Evolutionary conservation across 1,139 yeast species (phyloP).

Genomic region (Magnusiomyces paraingens): DNA sequence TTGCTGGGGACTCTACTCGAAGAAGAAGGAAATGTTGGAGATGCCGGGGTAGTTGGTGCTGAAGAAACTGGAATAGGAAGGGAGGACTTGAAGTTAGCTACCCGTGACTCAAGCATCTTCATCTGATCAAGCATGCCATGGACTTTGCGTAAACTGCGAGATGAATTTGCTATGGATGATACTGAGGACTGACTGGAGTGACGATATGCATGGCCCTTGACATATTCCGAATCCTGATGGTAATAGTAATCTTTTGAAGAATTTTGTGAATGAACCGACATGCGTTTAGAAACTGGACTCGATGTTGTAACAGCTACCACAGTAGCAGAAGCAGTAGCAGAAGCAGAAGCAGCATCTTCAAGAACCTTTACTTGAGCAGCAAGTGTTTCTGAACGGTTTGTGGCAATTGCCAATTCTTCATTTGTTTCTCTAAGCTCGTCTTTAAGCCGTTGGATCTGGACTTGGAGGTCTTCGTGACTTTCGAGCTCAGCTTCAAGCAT

Average conservation of each 20-base stretch:
- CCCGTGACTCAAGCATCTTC: conserved; percentile 28
- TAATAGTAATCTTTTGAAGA: background rate
- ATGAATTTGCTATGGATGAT: conserved; percentile 18
- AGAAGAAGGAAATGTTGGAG: background rate
- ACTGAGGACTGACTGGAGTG: conserved; percentile 2
- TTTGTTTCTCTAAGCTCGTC: conserved; percentile 33
- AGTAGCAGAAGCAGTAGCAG: too few relatives aligned
- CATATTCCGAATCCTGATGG: background rate
- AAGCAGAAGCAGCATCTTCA: background rate
- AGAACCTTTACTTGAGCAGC: conserved; percentile 10
- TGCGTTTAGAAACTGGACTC: too few relatives aligned
- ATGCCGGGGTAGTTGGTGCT: conserved; percentile 12
- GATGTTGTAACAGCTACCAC: too few relatives aligned
- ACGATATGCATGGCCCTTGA: background rate
- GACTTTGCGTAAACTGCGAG: conserved; percentile 29
- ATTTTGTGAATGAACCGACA: background rate
- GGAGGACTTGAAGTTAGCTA: conserved; percentile 30
- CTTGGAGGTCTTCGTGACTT: conserved; percentile 23
- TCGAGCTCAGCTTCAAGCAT: conserved; percentile 33
- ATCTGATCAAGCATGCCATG: conserved; percentile 33
- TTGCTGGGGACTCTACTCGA: background rate
- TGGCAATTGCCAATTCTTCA: conserved; percentile 29
- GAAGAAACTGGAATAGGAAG: conserved; percentile 25
- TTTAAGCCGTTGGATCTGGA: conserved; percentile 32
- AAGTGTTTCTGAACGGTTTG: conserved; percentile 20